Evolutionary conservation across 495 filamentous ascomycete genomes (phyloP), one percentile per base, ranked within the genome.

Genomic region (Corynascus novoguineensis): DNA sequence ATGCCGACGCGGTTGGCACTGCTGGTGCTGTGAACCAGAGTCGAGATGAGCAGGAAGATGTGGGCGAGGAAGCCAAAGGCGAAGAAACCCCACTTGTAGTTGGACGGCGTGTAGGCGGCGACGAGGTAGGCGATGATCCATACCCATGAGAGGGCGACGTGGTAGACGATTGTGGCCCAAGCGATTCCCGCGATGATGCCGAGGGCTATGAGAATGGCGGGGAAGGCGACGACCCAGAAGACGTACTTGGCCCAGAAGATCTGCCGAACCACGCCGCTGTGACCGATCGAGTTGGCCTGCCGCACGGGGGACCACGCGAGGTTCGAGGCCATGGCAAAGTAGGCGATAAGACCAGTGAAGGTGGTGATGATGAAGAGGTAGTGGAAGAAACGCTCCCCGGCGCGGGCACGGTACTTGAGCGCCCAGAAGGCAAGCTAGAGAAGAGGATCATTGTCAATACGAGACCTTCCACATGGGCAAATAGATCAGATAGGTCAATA

Each of bases 21-120:
- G 12, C 24, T 35, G 5, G 55, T 35, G 52, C 68, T 63, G 38
- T 63, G 59, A 11, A 27, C 12, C 7, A 78, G 51, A 0, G 73
- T 75, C 53, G 48, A 64, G 54, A 62, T 42, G 9, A 66, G 64
- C 15, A 78, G 71, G 25, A 73, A 47, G 3, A 70, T 5, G 57
- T 67, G 68, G 28, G 75, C 69, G 12, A 68, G 44, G 5, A 68
- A 67, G 51, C 72, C 76, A 32, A 76, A 75, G 55, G 70, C 71
- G 50, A 71, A 79, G 70, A 79, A 79, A 25, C 75, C 76, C 76
- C 76, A 79, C 62, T 77, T 77, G 66, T 79, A 79, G 64, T 73
- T 73, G 48, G 71, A 70, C 12, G 59, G 50, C 9, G 70, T 75
- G 63, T 72, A 77, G 48, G 76, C 70, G 37, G 65, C 67, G 24